Evolutionary conservation across 2,329 filamentous ascomycete species (phyloP), one percentile per base, ranked within the genome.

Genomic region (Truncatella angustata): DNA sequence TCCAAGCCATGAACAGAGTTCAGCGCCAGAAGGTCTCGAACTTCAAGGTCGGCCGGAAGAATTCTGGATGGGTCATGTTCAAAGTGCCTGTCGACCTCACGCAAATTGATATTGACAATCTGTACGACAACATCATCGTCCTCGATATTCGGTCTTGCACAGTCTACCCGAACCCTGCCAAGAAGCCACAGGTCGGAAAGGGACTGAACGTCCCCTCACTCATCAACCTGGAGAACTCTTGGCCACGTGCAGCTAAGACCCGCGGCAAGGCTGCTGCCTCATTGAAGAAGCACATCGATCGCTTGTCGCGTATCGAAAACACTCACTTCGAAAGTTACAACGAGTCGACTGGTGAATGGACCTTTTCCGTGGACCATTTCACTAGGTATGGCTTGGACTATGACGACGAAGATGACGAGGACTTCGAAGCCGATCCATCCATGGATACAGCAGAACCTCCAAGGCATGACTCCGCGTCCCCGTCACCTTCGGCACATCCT

Each of bases 311-410:
- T 53, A 91, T 97, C 34, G 74, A 76, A 7, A 87, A 90, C 66
- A 97, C 94, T 0, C 84, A 84, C 4, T 97, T 96, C 62, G 78
- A 92, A 61, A 79, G 80, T 62, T 99, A 97, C 69, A 82, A 95
- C 57, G 76, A 79, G 52, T 79, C 90, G 1, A 91, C 85, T 49
- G 94, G 93, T 49, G 81, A 89, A 43, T 99, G 95, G 95, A 82
- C 83, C 12, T 99, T 99, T 74, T 85, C 78, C 9, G 94, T 99
- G n/a, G 86, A 93, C 63, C 94, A 99, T 70, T 99, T 95, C 69
- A 97, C 93, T 1, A 96, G 91, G 1, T 99, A 99, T 66, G 92
- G 89, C 36, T 79, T 97, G 50, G 88, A 90, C 26, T 79, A 89
- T 36, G 82, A 86, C 49, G 89, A 91, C 49, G 89, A 91, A 40